phyloP scores from a whole-genome alignment of 1,284 basidiomycete species.

The Testicularia cyperi region DNA sequence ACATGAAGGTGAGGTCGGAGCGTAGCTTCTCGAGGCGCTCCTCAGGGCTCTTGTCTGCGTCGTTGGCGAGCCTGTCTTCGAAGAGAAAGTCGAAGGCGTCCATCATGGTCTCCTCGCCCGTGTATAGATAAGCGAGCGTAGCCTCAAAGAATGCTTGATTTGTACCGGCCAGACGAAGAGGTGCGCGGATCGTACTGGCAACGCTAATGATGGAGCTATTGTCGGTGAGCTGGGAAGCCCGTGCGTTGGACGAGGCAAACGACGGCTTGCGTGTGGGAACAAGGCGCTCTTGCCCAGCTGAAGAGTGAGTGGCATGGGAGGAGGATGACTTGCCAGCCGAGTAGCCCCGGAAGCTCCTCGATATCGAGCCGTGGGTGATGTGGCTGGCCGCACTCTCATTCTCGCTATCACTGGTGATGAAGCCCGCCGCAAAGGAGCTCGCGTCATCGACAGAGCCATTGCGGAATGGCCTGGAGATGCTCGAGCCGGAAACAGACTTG shows the following conservation, averaged over 20 bases:
- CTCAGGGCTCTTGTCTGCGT: conserved; percentile 66
- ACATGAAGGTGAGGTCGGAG: conserved; percentile 53
- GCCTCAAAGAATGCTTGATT: conserved; percentile 46
- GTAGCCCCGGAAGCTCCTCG: too few relatives aligned
- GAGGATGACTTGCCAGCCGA: too few relatives aligned
- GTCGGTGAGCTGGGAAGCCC: conserved; percentile 12
- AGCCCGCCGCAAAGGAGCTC: conserved; percentile 15
- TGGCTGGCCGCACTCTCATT: conserved; percentile 11
- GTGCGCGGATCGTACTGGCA: conserved; percentile 36
- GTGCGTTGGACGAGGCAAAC: conserved; percentile 19
- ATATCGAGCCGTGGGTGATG: too few relatives aligned
- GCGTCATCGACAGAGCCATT: conserved; percentile 15
- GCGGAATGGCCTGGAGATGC: conserved; percentile 30
- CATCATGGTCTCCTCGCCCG: conserved; percentile 45
- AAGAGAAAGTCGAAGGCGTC: conserved; percentile 51
- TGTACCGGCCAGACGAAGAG: conserved; percentile 37
- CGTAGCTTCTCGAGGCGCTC: conserved; percentile 81
- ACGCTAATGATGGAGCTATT: conserved; percentile 20
- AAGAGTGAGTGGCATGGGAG: too few relatives aligned
- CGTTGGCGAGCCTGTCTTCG: conserved; percentile 35
- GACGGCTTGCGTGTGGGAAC: conserved; percentile 15
- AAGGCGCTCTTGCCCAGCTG: too few relatives aligned
- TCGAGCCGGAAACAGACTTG: conserved; percentile 24
- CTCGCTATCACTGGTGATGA: conserved; percentile 46
- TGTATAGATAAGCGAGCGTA: conserved; percentile 51